These are phyloP conservation scores for Intubia oerlemansii DNA, from an alignment of 2,329 filamentous ascomycete genomes.

Conservation along the genomic window DNA sequence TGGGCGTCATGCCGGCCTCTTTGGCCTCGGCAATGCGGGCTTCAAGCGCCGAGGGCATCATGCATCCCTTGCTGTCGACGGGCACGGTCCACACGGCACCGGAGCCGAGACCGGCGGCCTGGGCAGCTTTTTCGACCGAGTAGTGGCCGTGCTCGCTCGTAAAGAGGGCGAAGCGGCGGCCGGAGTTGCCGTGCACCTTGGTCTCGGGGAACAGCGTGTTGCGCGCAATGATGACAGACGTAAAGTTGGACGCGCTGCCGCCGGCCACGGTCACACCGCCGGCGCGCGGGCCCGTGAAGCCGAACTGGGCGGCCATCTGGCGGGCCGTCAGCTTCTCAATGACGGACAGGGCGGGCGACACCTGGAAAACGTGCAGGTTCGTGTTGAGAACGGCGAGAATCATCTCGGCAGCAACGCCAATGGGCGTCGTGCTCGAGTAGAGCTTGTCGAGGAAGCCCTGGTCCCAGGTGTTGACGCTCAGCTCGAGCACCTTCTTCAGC, in stretches of 20 bases:
- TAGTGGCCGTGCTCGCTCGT: constrained; percentile 86
- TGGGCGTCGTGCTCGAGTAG: constrained; percentile 74
- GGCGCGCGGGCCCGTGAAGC: constrained; percentile 47
- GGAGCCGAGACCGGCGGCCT: constrained; percentile 67
- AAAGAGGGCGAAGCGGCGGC: constrained; percentile 55
- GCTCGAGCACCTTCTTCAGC: constrained; percentile 50
- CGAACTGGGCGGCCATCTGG: constrained; percentile 55
- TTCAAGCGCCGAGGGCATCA: constrained; percentile 46
- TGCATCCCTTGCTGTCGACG: constrained; percentile 50
- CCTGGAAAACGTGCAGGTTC: constrained; percentile 84
- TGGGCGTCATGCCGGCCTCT: constrained; percentile 51
- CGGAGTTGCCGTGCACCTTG: constrained; percentile 49
- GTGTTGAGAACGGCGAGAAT: constrained; percentile 76
- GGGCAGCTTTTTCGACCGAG: constrained; percentile 83
- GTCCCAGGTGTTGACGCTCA: constrained; percentile 97
- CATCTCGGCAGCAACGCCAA: constrained; percentile 67
- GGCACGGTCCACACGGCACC: constrained; percentile 51
- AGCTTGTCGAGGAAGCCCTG: constrained; percentile 93
- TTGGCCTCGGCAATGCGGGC: constrained; percentile 39
- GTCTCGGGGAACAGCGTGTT: constrained; percentile 67
- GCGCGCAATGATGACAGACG: constrained; percentile 67
- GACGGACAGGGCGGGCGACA: constrained; percentile 70
- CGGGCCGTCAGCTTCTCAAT: constrained; percentile 70
- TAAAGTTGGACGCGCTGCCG: constrained; percentile 66
- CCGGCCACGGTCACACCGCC: constrained; percentile 63